Percentiles rank a stretch among this genome's conserved stretches.
These are phyloP conservation scores for Gentiana straminea DNA, from an alignment of 257 asterid genomes.

Conservation along the genomic window DNA sequence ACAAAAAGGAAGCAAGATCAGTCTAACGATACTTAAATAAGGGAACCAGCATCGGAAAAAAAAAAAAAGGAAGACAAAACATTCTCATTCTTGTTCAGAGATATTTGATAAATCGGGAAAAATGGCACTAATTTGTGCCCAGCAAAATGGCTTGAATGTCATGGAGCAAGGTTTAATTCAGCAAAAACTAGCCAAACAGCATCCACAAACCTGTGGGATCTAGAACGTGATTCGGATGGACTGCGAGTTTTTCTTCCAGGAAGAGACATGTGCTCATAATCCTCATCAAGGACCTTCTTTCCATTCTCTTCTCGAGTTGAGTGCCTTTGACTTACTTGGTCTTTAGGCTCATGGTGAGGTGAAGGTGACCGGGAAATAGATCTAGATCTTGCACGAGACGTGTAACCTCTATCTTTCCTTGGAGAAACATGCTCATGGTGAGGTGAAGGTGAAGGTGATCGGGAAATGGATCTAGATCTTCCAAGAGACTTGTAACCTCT, in stretches of 20 bases:
- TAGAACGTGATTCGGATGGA: slow-evolving; percentile 40
- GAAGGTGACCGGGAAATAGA: slow-evolving; percentile 18
- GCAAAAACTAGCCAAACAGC: not conserved
- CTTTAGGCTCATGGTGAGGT: slow-evolving; percentile 29
- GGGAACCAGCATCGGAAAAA: not conserved
- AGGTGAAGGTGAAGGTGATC: slow-evolving; percentile 28
- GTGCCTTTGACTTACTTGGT: slow-evolving; percentile 21
- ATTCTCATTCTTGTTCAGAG: not conserved
- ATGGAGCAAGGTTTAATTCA: not conserved
- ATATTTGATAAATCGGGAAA: not conserved
- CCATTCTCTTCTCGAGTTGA: slow-evolving; percentile 39
- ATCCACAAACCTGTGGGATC: slow-evolving; percentile 28
- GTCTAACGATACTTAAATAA: not conserved
- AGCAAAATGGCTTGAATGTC: not conserved
- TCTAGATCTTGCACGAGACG: slow-evolving; percentile 33
- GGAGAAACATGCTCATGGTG: slow-evolving; percentile 39
- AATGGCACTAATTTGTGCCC: not conserved
- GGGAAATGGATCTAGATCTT: slow-evolving; percentile 31
- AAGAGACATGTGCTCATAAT: slow-evolving; percentile 28
- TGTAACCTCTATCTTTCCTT: slow-evolving; percentile 30
- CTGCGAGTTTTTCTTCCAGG: slow-evolving; percentile 36
- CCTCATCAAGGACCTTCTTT: slow-evolving; percentile 16
- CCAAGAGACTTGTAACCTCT: slow-evolving; percentile 25
- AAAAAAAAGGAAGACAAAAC: not conserved
- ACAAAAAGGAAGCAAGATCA: slow-evolving; percentile 2